Conservation (phyloP, 768 basidiomycete genomes). For the Myochromella boudieri region DNA sequence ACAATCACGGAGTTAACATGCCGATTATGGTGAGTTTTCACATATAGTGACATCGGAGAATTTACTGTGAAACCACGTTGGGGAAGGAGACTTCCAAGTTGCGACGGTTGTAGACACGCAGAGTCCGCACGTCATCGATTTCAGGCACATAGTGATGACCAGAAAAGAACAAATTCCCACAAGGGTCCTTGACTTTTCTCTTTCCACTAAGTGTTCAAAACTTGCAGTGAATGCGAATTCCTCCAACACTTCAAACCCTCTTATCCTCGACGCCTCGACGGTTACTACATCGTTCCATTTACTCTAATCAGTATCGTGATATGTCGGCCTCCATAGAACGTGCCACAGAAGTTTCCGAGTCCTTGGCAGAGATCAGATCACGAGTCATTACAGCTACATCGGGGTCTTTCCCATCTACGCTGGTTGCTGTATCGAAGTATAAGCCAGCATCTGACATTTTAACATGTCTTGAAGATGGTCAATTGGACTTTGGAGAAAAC, state of each 20-base stretch:
- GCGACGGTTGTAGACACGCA: no score
- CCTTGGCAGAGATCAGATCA: conserved; percentile 50
- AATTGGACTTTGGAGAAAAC: conserved; percentile 96
- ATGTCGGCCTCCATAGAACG: conserved; percentile 40
- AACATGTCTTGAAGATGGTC: conserved; percentile 77
- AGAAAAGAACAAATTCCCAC: conserved; percentile 1
- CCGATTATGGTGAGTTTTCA: no score
- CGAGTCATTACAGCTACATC: conserved; percentile 40
- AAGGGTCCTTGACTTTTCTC: no score
- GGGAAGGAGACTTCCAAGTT: no score
- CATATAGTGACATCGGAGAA: no score
- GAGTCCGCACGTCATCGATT: no score
- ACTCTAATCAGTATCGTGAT: conserved; percentile 7
- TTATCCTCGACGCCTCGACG: not conserved
- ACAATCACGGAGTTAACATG: no score
- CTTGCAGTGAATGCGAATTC: conserved; percentile 13
- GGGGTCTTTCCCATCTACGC: conserved; percentile 25
- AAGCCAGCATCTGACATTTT: conserved; percentile 88
- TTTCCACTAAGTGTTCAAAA: no score
- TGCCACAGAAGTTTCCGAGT: conserved; percentile 48
- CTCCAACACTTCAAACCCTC: conserved; percentile 2
- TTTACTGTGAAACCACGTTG: no score
- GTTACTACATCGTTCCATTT: conserved; percentile 1
- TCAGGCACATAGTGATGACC: no score
- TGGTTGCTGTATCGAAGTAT: conserved; percentile 92